Percentiles rank a stretch among this genome's conserved stretches.
These are phyloP conservation scores for Psidium friedrichsthalianum DNA, from an alignment of 345 rosid genomes.

Conservation along the genomic window DNA sequence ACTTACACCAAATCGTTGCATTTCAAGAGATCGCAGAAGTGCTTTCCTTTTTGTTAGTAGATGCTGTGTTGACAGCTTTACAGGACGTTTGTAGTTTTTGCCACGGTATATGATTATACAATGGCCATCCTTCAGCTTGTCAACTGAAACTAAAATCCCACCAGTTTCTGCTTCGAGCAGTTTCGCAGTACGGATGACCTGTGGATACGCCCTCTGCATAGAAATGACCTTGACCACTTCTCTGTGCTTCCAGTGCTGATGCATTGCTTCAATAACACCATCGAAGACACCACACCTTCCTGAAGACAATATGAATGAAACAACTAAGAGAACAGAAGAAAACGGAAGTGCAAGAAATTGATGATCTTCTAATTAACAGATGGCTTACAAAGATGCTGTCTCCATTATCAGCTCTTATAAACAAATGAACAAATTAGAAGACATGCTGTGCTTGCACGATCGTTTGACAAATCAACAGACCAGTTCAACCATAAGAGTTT, in stretches of 20 bases:
- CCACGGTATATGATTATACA: constrained; percentile 75
- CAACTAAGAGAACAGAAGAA: neutral
- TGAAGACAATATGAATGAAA: constrained; percentile 13
- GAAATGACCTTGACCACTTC: constrained; percentile 77
- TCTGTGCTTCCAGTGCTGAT: constrained; percentile 90
- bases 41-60: constrained; percentile 70
- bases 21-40: constrained; percentile 47
- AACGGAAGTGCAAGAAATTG: neutral
- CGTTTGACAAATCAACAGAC: neutral
- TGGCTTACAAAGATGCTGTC: neutral
- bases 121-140: constrained; percentile 61
- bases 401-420: neutral
- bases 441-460: neutral
- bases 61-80: constrained; percentile 32
- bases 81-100: constrained; percentile 67
- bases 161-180: constrained; percentile 71
- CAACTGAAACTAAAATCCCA: constrained; percentile 62
- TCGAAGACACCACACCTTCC: constrained; percentile 78
- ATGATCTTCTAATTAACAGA: neutral
- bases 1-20: constrained; percentile 81
- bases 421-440: neutral
- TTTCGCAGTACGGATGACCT: constrained; percentile 54
- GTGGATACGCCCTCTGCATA: constrained; percentile 47
- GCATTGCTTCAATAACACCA: constrained; percentile 81
- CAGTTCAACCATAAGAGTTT: neutral